Evolutionary conservation across 306 rosid species (phyloP), one percentile per base, ranked within the genome.

Genomic region (Vicia faba): DNA sequence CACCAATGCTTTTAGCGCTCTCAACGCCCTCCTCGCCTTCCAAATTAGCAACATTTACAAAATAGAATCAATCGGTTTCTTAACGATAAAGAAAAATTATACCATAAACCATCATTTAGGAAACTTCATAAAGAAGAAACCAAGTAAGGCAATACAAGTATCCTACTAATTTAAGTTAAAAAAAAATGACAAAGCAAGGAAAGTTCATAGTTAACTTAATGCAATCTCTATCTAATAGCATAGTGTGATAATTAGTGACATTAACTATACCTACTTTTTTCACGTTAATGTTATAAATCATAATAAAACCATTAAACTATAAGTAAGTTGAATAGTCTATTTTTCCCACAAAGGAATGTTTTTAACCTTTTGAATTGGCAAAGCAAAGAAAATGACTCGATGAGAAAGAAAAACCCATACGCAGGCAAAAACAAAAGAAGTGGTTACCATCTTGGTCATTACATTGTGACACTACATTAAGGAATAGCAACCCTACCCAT

Each of bases 1-100:
- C 85, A 93, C 99, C 68, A 93, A 69, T 64, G 97, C 84, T 80
- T 88, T 93, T 0, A 93, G 95, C 56, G 99, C 97, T 71, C 87
- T 90, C 49, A 93, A 71, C 5, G 99, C 99, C 70, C 99, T 85
- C 85, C 88, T 88, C 74, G 97, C 99, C 99, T 93, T 75, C 13
- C 68, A 67, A 65, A 67, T 51, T 55, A 33, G 9, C 38, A 2
- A 33, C 38, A 33, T 6, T 6, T 11, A 51, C 8, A 13, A 51
- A 51, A 51, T 51, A 6, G 2, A 51, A 51, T 13, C 28, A 51
- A 50, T 19, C 3, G 8, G 2, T 50, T 19, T 19, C 28, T 19
- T 51, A 51, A 51, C 7, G 14, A 20, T 10, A 50, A 19, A 51
- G 31, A 20, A 51, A 12, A 19, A 51, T 10, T 20, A 43, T 43